phyloP scores from a whole-genome alignment of 23 red algal species.

The Gracilariopsis chorda region DNA sequence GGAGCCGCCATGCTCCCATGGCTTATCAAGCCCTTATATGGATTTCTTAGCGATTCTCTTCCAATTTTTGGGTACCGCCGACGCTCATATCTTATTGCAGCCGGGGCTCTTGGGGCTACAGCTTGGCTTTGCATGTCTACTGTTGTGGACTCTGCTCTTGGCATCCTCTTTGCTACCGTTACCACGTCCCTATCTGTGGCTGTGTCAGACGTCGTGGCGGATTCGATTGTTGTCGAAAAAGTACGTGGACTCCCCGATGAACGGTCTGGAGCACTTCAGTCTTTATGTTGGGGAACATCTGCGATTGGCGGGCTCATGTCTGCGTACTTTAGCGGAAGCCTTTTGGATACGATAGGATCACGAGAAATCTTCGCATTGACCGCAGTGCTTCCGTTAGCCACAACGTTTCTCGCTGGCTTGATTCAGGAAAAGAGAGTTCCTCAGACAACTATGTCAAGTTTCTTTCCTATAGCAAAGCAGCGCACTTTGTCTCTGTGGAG shows the following conservation, averaged over 20 bases:
- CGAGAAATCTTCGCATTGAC: conserved; percentile 78
- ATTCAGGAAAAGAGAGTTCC: conserved; percentile 48
- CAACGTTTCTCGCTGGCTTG: conserved; percentile 25
- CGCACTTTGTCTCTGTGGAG: conserved; percentile 41
- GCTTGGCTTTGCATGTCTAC: conserved; percentile 70
- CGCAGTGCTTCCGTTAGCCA: conserved; percentile 65
- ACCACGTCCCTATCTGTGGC: conserved; percentile 76
- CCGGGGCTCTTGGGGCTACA: conserved; percentile 62
- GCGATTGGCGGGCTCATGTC: conserved; percentile 82
- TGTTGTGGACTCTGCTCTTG: conserved; percentile 45
- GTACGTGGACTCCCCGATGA: conserved; percentile 51
- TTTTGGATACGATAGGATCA: conserved; percentile 72
- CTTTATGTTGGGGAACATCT: conserved; percentile 87
- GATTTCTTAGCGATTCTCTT: conserved; percentile 80
- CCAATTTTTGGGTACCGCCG: conserved; percentile 89
- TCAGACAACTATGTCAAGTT: not conserved
- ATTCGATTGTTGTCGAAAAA: conserved; percentile 89
- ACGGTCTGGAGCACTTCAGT: conserved; percentile 79
- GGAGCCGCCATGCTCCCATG: conserved; percentile 86
- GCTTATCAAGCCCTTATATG: conserved; percentile 94
- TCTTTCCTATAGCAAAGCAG: not conserved
- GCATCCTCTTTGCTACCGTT: conserved; percentile 14
- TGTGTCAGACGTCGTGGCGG: conserved; percentile 88
- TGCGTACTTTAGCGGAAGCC: conserved; percentile 87
- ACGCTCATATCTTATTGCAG: conserved; percentile 69